Evolutionary conservation across 1,139 yeast species (phyloP).

Genomic region (Tardiomyces blankii): DNA sequence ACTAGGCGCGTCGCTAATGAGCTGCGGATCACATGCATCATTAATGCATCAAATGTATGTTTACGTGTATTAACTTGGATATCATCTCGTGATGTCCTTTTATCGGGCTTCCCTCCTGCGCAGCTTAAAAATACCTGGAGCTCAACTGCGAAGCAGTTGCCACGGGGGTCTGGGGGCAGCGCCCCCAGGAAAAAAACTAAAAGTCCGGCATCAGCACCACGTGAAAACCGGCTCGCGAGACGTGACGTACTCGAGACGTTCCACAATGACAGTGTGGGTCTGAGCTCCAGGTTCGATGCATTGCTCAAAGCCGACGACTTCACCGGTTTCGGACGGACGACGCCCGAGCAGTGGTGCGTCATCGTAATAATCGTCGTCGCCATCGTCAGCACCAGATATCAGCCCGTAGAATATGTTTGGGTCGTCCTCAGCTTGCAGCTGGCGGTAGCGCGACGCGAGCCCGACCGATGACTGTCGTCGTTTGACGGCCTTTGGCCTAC

Average conservation of each 20-base stretch:
- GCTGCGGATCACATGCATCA: not conserved
- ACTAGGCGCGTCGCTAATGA: not conserved
- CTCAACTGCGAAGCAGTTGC: too few species aligned
- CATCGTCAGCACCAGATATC: not conserved
- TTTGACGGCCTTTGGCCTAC: not conserved
- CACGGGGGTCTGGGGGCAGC: too few species aligned
- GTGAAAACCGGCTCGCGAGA: conserved; percentile 57
- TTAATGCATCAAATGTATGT: not conserved
- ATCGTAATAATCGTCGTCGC: too few species aligned
- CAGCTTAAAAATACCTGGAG: too few species aligned
- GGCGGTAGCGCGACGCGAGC: not conserved
- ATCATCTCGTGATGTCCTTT: too few species aligned
- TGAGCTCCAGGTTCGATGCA: conserved; percentile 21
- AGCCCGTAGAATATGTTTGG: conserved; percentile 3
- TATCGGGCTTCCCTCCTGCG: too few species aligned
- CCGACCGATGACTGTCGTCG: not conserved
- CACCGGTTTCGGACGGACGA: conserved; percentile 1
- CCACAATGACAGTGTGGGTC: conserved; percentile 39
- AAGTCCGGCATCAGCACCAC: conserved; percentile 58
- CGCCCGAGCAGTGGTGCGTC: not conserved
- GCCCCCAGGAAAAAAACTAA: too few species aligned
- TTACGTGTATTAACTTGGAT: too few species aligned
- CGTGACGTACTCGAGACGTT: conserved; percentile 46
- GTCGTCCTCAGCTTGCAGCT: not conserved
- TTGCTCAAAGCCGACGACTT: conserved; percentile 6